Conservation (phyloP, 1,284 basidiomycete species). For the Polyporus tsugae region DNA sequence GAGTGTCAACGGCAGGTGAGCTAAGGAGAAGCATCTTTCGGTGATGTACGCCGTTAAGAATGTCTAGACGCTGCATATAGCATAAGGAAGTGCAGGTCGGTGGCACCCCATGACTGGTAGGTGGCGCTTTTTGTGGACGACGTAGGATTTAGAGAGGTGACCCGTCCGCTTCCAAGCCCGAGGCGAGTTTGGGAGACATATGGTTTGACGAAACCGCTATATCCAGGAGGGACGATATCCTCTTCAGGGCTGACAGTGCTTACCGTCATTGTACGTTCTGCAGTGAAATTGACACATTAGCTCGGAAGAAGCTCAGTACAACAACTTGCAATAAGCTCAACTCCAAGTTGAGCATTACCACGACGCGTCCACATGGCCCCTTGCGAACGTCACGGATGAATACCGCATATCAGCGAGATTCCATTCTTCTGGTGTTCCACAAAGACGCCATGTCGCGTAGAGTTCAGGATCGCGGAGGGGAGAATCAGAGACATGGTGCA, state of each 20-base stretch:
- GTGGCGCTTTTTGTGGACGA: not conserved
- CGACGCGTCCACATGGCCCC: not conserved
- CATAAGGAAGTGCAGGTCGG: not conserved
- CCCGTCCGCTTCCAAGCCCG: not conserved
- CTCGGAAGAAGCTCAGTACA: not conserved
- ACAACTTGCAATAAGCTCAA: not conserved
- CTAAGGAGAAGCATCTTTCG: not conserved
- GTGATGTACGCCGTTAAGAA: not conserved
- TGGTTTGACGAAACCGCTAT: not conserved
- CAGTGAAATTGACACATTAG: not conserved
- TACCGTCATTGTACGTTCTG: not conserved
- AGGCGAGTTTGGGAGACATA: not conserved
- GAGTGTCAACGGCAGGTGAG: not conserved
- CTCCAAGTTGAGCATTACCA: not conserved
- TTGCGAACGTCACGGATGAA: not conserved
- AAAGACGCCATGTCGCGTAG: not conserved
- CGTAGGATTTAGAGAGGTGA: constrained; percentile 1
- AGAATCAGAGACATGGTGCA: not conserved
- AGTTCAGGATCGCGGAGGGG: not conserved
- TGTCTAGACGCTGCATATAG: not conserved
- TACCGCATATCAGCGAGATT: not conserved
- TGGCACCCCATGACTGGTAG: constrained; percentile 2
- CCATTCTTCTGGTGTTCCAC: not conserved
- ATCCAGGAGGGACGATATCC: not conserved
- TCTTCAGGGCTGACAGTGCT: not conserved